Evolutionary conservation across 2,329 filamentous ascomycete species (phyloP), one percentile per base, ranked within the genome.

Genomic region (Fusarium ramigenum): DNA sequence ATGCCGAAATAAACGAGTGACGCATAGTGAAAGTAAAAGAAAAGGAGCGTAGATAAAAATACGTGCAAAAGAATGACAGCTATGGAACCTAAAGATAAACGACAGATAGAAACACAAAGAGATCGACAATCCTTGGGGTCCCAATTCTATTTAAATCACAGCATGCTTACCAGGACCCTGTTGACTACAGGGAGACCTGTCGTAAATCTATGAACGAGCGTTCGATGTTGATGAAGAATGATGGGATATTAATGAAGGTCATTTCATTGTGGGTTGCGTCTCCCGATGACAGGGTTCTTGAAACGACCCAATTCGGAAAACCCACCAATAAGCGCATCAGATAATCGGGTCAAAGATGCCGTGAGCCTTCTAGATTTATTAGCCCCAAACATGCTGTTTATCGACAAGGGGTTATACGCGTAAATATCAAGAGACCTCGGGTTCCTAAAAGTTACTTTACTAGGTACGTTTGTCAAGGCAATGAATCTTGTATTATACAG

Each of bases 1-100:
- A 60, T 66, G 69, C 66, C 64, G 73, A 73, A 6, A 74, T 1
- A 16, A 70, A 61, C 0, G 68, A 60, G 30, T 65, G 60, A 57
- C 46, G 65, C 67, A 68, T 68, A 49, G 25, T 56, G 60, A 28
- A 39, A 14, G 10, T 7, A 18, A 21, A 46, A 46, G 0, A 8
- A 28, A 50, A 36, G 21, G 30, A 36, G 9, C 21, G 49, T 28
- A 0, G 15, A 21, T 21, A 32, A 64, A 32, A 16, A 32, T 15
- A 36, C 2, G 16, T 68, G 43, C 4, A 53, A 63, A 36, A 16
- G 34, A 46, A 39, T 5, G 21, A 39, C 30, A 58, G 14, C 0
- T 5, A 9, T 23, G 11, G 15, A 2, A 10, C 39, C 39, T 4
- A 53, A 59, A 23, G 5, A 39, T 16, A 49, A 68, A 25, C 36